Evolutionary conservation across 1,284 basidiomycete species (phyloP).

Genomic region (Cystobasidium pallidum): DNA sequence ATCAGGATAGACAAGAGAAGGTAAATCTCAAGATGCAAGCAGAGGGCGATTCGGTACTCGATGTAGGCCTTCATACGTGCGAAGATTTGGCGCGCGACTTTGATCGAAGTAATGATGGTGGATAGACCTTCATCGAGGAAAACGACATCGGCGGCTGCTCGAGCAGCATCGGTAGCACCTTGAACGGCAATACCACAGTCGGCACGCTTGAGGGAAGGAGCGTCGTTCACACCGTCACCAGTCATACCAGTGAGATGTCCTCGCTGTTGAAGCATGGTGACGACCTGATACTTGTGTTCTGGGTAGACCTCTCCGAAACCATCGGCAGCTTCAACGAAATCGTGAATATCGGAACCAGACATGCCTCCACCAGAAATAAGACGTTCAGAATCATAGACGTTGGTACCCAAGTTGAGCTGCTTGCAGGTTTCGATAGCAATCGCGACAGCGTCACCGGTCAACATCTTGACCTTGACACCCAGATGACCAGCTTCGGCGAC

Average conservation of each 20-base stretch:
- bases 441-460: slow-evolving; percentile 64
- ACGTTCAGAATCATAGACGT: slow-evolving; percentile 64
- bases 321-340: slow-evolving; percentile 64
- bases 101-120: slow-evolving; percentile 64
- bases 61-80: slow-evolving; percentile 64
- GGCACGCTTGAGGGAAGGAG: slow-evolving; percentile 61
- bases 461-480: slow-evolving; percentile 65
- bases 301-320: slow-evolving; percentile 66
- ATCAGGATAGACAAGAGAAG: slow-evolving; percentile 62
- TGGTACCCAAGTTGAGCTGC: slow-evolving; percentile 61
- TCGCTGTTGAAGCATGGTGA: slow-evolving; percentile 63
- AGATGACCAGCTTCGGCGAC: slow-evolving; percentile 63
- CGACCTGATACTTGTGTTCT: slow-evolving; percentile 63
- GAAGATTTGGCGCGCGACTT: slow-evolving; percentile 65
- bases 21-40: slow-evolving; percentile 65
- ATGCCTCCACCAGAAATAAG: slow-evolving; percentile 62
- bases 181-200: slow-evolving; percentile 62
- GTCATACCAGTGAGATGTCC: slow-evolving; percentile 65
- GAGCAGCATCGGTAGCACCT: slow-evolving; percentile 62
- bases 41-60: slow-evolving; percentile 61
- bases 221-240: slow-evolving; percentile 58
- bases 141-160: slow-evolving; percentile 62
- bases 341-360: slow-evolving; percentile 62
- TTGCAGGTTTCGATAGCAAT: slow-evolving; percentile 65
- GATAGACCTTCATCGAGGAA: slow-evolving; percentile 59